phyloP scores from a whole-genome alignment of 2,329 filamentous ascomycete species.

The Cercospora sp. region DNA sequence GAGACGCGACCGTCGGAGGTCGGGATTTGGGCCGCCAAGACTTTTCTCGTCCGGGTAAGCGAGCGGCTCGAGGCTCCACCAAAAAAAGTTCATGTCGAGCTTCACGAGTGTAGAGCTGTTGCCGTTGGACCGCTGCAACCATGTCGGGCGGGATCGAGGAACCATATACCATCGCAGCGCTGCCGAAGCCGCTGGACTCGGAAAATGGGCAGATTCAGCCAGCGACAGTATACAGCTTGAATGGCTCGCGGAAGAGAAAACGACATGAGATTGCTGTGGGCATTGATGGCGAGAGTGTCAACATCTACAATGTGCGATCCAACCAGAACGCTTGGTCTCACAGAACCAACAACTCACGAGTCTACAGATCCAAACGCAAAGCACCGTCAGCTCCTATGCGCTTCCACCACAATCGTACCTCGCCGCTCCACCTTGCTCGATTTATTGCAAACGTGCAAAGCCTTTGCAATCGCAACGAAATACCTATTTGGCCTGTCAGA shows the following conservation, averaged over 20 bases:
- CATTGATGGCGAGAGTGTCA: constrained; percentile 62
- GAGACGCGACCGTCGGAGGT: constrained; percentile 3
- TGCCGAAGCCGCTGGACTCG: constrained; percentile 47
- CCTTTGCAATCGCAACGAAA: constrained; percentile 51
- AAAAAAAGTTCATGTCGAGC: constrained; percentile 17
- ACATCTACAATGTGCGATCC: constrained; percentile 59
- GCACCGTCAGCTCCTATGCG: constrained; percentile 61
- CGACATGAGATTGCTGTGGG: constrained; percentile 62
- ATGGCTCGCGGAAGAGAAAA: constrained; percentile 60
- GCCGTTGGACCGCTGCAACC: constrained; percentile 5
- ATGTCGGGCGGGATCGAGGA: constrained; percentile 37
- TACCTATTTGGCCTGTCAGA: constrained; percentile 57
- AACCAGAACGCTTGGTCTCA: neutral
- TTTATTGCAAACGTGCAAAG: constrained; percentile 53
- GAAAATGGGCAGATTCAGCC: constrained; percentile 45
- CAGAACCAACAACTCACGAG: constrained; percentile 19
- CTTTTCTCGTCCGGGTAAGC: neutral
- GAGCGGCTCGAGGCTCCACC: neutral
- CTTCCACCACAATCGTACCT: constrained; percentile 61
- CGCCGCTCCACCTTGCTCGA: constrained; percentile 59
- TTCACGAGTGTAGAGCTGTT: constrained; percentile 4
- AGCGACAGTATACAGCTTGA: constrained; percentile 55
- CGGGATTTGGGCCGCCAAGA: neutral
- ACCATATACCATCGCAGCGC: constrained; percentile 46
- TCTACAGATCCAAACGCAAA: constrained; percentile 60